Evolutionary conservation across 345 rosid genomes (phyloP).

Genomic region (Populus simonii): DNA sequence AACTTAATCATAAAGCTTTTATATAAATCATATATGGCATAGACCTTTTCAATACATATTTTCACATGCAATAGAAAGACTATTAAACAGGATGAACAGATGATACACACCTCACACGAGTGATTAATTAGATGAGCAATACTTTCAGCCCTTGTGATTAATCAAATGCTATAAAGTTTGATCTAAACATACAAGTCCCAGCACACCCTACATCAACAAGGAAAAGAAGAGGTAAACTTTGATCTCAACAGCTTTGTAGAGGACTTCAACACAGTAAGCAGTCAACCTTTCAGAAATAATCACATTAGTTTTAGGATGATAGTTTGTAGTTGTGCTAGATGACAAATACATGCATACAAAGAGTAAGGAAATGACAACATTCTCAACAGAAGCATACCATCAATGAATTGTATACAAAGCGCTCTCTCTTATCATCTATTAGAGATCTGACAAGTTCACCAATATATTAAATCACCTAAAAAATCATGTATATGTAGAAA

Average conservation of each 20-base stretch:
- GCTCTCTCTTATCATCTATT: slow-evolving; percentile 95
- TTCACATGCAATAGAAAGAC: not conserved
- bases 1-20: not conserved
- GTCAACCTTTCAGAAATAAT: not conserved
- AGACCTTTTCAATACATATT: not conserved
- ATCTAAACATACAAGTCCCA: slow-evolving; percentile 94
- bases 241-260: not conserved
- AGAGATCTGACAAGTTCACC: slow-evolving; percentile 93
- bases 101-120: slow-evolving; percentile 68
- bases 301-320: not conserved
- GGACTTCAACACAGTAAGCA: not conserved
- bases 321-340: not conserved
- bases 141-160: slow-evolving; percentile 93
- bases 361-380: not conserved
- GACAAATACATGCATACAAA: not conserved
- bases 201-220: slow-evolving; percentile 61
- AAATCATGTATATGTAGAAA: not conserved
- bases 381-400: slow-evolving; percentile 22
- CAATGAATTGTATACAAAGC: slow-evolving; percentile 76
- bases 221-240: not conserved
- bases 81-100: not conserved
- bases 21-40: not conserved
- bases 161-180: slow-evolving; percentile 16
- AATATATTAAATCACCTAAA: slow-evolving; percentile 83
- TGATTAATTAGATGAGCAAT: slow-evolving; percentile 95